A percentile compares a stretch with the other conserved stretches of the same genome.
Evolutionary conservation across 1,284 basidiomycete species (phyloP).

Genomic region (Rhodofomes roseus): DNA sequence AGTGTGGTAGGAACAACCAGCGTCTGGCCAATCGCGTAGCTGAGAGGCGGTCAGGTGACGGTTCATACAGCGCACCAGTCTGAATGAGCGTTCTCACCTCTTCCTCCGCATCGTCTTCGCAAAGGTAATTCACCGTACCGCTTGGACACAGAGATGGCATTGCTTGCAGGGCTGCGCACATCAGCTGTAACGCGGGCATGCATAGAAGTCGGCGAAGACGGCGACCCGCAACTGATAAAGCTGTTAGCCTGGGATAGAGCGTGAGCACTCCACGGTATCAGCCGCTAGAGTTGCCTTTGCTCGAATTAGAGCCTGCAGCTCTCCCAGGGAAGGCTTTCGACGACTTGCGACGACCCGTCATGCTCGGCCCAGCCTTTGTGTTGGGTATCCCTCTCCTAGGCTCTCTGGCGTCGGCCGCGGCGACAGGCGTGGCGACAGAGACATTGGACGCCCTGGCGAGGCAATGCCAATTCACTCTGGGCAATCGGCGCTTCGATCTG

Average conservation of each 20-base stretch:
- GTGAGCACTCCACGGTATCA: conserved; percentile 2
- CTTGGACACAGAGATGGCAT: neutral
- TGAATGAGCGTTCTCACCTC: neutral
- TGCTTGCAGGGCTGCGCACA: neutral
- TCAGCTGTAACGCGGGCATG: neutral
- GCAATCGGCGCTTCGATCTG: conserved; percentile 23
- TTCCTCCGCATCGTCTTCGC: neutral
- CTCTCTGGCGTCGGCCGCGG: conserved; percentile 6
- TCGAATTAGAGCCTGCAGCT: neutral
- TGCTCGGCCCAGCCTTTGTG: conserved; percentile 3
- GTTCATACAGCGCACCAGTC: neutral
- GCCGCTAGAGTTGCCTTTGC: neutral
- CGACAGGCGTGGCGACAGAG: conserved; percentile 5
- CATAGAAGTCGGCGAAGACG: neutral
- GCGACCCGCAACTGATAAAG: neutral
- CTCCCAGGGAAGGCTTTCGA: conserved; percentile 1
- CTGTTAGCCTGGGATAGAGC: neutral
- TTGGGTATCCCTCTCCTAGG: neutral
- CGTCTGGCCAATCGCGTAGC: neutral
- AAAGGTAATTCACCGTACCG: neutral
- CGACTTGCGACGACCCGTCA: conserved; percentile 3
- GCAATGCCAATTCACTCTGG: conserved; percentile 26
- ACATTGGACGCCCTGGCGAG: conserved; percentile 18
- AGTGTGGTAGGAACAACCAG: neutral
- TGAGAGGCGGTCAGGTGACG: neutral